phyloP scores from a whole-genome alignment of 345 rosid species.

The Syzygium grande region DNA sequence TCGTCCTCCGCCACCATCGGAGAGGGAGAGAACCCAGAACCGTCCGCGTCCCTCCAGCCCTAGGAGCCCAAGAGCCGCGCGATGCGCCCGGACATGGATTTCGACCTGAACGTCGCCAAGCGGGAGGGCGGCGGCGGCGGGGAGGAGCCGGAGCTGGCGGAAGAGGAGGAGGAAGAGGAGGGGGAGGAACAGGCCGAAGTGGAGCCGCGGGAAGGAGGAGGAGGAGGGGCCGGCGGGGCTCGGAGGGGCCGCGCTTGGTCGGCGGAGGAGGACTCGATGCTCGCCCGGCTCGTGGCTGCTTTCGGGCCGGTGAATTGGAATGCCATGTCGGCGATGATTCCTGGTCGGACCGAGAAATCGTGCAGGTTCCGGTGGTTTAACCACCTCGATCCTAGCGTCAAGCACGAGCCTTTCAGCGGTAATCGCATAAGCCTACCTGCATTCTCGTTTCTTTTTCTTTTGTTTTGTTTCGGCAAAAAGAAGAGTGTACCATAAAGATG shows the following conservation, averaged over 20 bases:
- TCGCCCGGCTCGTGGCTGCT: conserved; percentile 31
- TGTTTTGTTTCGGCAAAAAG: neutral
- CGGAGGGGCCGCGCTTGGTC: conserved; percentile 43
- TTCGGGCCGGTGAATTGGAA: conserved; percentile 60
- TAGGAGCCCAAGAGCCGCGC: neutral
- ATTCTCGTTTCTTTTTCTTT: neutral
- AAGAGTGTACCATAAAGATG: neutral
- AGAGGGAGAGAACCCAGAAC: neutral
- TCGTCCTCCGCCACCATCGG: neutral
- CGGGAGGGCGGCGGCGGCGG: neutral
- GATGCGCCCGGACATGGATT: neutral
- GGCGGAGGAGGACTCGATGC: conserved; percentile 42
- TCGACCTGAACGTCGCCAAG: neutral
- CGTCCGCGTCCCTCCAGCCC: neutral
- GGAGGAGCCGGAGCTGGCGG: neutral
- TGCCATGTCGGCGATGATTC: conserved; percentile 52
- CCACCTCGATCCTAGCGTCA: conserved; percentile 73
- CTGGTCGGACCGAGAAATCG: conserved; percentile 76
- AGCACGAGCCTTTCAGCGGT: conserved; percentile 75
- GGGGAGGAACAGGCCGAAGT: neutral
- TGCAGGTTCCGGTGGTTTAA: conserved; percentile 92
- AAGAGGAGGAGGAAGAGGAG: neutral
- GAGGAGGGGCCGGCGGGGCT: neutral
- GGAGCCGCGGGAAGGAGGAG: neutral
- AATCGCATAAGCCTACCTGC: neutral